Percentiles rank a stretch among this genome's conserved stretches.
Conservation (phyloP, 805 yeast species). For the Metschnikowia reukaufii region DNA sequence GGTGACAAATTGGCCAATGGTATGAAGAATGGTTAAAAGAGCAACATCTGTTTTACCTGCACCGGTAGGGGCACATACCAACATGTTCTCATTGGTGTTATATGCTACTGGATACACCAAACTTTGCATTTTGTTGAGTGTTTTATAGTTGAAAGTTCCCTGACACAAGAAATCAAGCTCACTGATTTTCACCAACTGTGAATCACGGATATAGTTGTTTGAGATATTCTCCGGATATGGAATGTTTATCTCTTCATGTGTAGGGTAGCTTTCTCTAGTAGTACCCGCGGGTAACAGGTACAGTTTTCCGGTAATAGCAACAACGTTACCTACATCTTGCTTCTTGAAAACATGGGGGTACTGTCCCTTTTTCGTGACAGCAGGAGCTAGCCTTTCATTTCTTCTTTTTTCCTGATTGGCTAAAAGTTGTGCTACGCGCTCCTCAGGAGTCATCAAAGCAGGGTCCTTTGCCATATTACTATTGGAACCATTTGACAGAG, state of each 20-base stretch:
- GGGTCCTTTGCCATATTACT: slow-evolving; percentile 6
- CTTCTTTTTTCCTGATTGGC: slow-evolving; percentile 51
- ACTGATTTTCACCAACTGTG: slow-evolving; percentile 52
- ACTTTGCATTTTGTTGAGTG: slow-evolving; percentile 85
- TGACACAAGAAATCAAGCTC: slow-evolving; percentile 77
- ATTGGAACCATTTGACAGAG: slow-evolving; percentile 16
- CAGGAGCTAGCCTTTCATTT: slow-evolving; percentile 49
- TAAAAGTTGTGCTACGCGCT: slow-evolving; percentile 52
- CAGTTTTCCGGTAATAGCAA: slow-evolving; percentile 75
- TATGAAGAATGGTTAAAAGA: slow-evolving; percentile 42
- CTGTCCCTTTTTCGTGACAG: slow-evolving; percentile 37
- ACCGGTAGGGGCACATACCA: slow-evolving; percentile 25
- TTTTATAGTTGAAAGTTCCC: slow-evolving; percentile 80
- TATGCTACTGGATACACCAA: slow-evolving; percentile 91
- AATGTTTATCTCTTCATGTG: slow-evolving; percentile 77
- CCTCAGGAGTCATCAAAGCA: slow-evolving; percentile 50
- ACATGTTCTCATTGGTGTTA: slow-evolving; percentile 88
- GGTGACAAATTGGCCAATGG: slow-evolving; percentile 69
- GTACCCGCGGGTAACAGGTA: slow-evolving; percentile 82
- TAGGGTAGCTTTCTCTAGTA: slow-evolving; percentile 56
- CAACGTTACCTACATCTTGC: slow-evolving; percentile 57
- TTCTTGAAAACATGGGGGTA: slow-evolving; percentile 89
- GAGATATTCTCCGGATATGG: slow-evolving; percentile 64
- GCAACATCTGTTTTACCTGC: slow-evolving; percentile 26
- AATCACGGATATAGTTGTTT: slow-evolving; percentile 43